Conservation (phyloP, 495 filamentous ascomycete species). For the Cetradonia linearis region DNA sequence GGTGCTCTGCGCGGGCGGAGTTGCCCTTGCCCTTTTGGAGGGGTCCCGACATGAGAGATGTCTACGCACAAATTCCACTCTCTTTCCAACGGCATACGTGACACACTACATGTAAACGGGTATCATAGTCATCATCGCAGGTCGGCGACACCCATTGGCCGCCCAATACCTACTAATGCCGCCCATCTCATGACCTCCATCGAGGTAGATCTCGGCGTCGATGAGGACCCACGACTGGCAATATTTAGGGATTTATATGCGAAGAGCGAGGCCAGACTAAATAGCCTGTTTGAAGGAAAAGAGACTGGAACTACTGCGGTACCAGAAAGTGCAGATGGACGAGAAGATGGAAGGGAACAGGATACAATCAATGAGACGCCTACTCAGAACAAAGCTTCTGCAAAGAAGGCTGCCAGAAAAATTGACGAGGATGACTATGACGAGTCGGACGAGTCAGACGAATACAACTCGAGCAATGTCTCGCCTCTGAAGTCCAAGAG, state of each 20-base stretch:
- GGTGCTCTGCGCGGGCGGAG: slow-evolving; percentile 11
- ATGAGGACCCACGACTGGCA: slow-evolving; percentile 56
- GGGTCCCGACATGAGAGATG: slow-evolving; percentile 17
- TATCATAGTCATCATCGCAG: slow-evolving; percentile 37
- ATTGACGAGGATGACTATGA: slow-evolving; percentile 76
- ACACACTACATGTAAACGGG: slow-evolving; percentile 42
- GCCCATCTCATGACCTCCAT: slow-evolving; percentile 38
- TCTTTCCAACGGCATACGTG: slow-evolving; percentile 32
- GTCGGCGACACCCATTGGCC: slow-evolving; percentile 41
- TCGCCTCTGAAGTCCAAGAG: slow-evolving; percentile 55
- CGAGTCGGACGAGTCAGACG: slow-evolving; percentile 74
- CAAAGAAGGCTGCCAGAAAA: slow-evolving; percentile 54
- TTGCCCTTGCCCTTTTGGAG: slow-evolving; percentile 14
- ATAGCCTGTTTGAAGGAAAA: slow-evolving; percentile 46
- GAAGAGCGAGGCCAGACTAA: slow-evolving; percentile 51
- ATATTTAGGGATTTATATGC: slow-evolving; percentile 51
- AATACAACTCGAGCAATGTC: slow-evolving; percentile 66
- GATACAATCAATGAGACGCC: slow-evolving; percentile 23
- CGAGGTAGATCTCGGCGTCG: slow-evolving; percentile 41
- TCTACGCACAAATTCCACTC: slow-evolving; percentile 20
- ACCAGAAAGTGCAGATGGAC: slow-evolving; percentile 29
- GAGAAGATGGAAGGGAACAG: slow-evolving; percentile 28
- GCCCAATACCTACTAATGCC: slow-evolving; percentile 40
- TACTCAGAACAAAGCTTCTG: slow-evolving; percentile 30
- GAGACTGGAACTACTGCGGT: slow-evolving; percentile 30